Evolutionary conservation across 805 yeast genomes (phyloP).

Genomic region (Ogataea minuta): DNA sequence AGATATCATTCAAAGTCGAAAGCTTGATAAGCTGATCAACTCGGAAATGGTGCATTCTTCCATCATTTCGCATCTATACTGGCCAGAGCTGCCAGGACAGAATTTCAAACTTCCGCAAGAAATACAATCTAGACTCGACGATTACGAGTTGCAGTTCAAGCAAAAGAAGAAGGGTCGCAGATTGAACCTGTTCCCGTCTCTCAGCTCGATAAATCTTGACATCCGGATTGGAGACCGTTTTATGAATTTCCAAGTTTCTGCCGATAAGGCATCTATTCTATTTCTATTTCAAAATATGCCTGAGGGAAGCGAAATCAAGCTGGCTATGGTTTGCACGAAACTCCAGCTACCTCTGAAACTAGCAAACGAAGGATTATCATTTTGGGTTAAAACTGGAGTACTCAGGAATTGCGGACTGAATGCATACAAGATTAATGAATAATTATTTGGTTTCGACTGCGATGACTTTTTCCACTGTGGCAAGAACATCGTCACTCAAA

Average conservation of each 20-base stretch:
- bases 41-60: slow-evolving; percentile 47
- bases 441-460: slow-evolving; percentile 17
- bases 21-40: slow-evolving; percentile 38
- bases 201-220: slow-evolving; percentile 62
- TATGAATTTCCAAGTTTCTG: slow-evolving; percentile 49
- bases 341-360: slow-evolving; percentile 43
- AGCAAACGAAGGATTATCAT: slow-evolving; percentile 42
- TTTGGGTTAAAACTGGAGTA: slow-evolving; percentile 65
- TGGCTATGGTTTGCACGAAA: slow-evolving; percentile 34
- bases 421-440: slow-evolving; percentile 42
- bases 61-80: slow-evolving; percentile 72
- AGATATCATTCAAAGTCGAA: slow-evolving; percentile 61
- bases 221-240: slow-evolving; percentile 49
- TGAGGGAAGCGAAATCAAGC: slow-evolving; percentile 23
- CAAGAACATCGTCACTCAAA: slow-evolving; percentile 36
- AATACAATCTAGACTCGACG: slow-evolving; percentile 41
- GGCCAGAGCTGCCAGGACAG: slow-evolving; percentile 62
- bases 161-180: slow-evolving; percentile 54
- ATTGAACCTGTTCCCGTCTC: slow-evolving; percentile 52
- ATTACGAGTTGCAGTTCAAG: slow-evolving; percentile 42
- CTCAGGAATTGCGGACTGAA: slow-evolving; percentile 40
- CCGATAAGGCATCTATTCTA: slow-evolving; percentile 66
- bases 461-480: slow-evolving; percentile 40
- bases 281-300: slow-evolving; percentile 28
- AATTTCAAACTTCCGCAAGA: slow-evolving; percentile 48